Percentiles rank a stretch among this genome's conserved stretches.
Evolutionary conservation across 306 rosid genomes (phyloP).

Genomic region (Echinosophora koreensis): DNA sequence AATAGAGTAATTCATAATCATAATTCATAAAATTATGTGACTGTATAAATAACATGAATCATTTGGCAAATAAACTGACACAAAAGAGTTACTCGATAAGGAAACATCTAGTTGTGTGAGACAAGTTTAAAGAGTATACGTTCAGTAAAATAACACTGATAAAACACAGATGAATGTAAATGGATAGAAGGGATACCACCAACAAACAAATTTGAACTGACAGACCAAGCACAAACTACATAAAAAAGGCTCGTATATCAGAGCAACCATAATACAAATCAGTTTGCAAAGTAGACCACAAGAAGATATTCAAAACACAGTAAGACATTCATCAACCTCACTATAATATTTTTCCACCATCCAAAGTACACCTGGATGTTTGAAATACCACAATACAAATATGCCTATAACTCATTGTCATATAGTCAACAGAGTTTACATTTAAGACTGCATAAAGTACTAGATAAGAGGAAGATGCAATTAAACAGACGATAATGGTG

Average conservation of each 20-base stretch:
- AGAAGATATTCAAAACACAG: slow-evolving; percentile 25
- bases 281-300: slow-evolving; percentile 18
- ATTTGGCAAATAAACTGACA: slow-evolving; percentile 12
- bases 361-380: slow-evolving; percentile 18
- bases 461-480: slow-evolving; percentile 22
- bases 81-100: neutral
- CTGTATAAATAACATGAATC: neutral
- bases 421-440: slow-evolving; percentile 7
- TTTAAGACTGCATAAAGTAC: slow-evolving; percentile 33
- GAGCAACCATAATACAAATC: slow-evolving; percentile 12
- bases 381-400: slow-evolving; percentile 23
- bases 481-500: slow-evolving; percentile 16
- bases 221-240: slow-evolving; percentile 23
- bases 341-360: neutral
- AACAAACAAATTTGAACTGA: slow-evolving; percentile 7
- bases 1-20: neutral
- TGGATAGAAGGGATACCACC: neutral
- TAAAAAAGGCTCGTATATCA: slow-evolving; percentile 8
- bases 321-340: slow-evolving; percentile 31
- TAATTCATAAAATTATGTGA: neutral
- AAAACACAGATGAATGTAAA: neutral
- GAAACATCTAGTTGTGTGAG: neutral
- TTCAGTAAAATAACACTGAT: neutral
- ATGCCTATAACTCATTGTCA: slow-evolving; percentile 3
- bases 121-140: slow-evolving; percentile 5